Base-by-base conservation (phyloP, 1,284 basidiomycete genomes). In the Sporisorium iseilematis-ciliati region DNA sequence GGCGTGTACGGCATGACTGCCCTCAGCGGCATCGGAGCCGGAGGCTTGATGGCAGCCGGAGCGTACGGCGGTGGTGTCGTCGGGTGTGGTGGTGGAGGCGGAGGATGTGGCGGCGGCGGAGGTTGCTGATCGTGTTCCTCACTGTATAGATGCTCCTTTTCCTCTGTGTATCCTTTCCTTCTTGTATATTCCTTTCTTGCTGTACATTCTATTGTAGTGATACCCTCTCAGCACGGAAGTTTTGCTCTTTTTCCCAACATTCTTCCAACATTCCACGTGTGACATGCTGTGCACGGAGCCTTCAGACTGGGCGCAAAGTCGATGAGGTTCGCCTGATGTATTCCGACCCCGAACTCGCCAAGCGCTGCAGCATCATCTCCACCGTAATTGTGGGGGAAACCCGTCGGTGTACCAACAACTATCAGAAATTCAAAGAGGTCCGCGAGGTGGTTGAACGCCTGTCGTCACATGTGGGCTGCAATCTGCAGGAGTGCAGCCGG, bases 1-100 rank as follows among this genome's bases (percentile, higher is more conserved):
- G 61, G 68, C 40, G 49, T 58, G 3, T 65, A 74, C 35, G 62
- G 69, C n/a, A 29, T 76, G 55, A 48, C 65, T 43, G 63, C 61
- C 7, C 52, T 75, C 31, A 43, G 58, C 35, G 58, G 60, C 20
- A 20, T 53, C 21, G 67, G 64, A 14, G 48, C 48, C 26, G 53
- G 61, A 21, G 45, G 55, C 23, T 20, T 57, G 45, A 53, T 51
- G 57, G 57, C 59, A 18, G 59, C 53, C 31, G 20, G 38, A 2
- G 35, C 51, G 18, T 49, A 51, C 33, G 60, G 59, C 21, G 48
- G 50, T 0, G 56, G 51, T 33, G 35, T 38, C 14, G 57, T 38
- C 6, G 60, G 60, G 4, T 45, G 59, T 20, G 62, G 66, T 10
- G 59, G 57, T 8, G 60, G 57, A 18, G 51, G 55, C 16, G 68